These are phyloP conservation scores for Hippophae rhamnoides DNA, from an alignment of 306 rosid genomes.

Conservation along the genomic window DNA sequence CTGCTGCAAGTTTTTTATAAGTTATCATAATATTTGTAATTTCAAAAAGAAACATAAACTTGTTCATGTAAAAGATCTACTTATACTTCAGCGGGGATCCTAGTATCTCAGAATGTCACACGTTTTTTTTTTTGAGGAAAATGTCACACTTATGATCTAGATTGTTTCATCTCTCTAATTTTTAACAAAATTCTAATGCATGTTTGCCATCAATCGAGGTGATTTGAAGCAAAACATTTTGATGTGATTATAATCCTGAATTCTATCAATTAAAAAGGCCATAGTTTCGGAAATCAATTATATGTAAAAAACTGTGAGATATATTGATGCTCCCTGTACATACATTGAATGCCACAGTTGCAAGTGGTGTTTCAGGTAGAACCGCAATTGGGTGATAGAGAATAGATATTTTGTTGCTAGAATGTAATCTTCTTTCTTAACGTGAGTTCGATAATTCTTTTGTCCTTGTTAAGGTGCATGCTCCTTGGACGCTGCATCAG, in stretches of 20 bases:
- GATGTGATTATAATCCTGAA: too few relatives aligned
- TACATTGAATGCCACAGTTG: neutral
- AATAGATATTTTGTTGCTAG: neutral
- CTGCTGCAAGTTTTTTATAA: neutral
- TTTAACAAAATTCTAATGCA: neutral
- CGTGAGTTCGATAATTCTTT: neutral
- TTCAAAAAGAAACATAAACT: too few relatives aligned
- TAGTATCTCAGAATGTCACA: too few relatives aligned
- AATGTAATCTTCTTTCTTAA: neutral
- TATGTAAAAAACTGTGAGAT: neutral
- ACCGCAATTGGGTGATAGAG: neutral
- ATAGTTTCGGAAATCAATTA: neutral
- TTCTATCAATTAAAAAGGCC: neutral
- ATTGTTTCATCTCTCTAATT: too few relatives aligned
- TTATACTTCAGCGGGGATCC: too few relatives aligned
- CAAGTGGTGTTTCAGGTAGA: neutral
- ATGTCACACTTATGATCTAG: neutral
- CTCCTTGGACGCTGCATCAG: conserved; percentile 77
- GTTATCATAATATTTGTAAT: too few relatives aligned
- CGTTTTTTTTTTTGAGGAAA: too few relatives aligned
- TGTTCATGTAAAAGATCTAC: too few relatives aligned
- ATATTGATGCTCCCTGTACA: neutral
- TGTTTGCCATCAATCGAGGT: too few relatives aligned
- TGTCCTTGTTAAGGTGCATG: conserved; percentile 58
- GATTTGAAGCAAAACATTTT: too few relatives aligned